phyloP scores from a whole-genome alignment of 1,139 yeast genomes.

The Debaryomyces psychrophilus region DNA sequence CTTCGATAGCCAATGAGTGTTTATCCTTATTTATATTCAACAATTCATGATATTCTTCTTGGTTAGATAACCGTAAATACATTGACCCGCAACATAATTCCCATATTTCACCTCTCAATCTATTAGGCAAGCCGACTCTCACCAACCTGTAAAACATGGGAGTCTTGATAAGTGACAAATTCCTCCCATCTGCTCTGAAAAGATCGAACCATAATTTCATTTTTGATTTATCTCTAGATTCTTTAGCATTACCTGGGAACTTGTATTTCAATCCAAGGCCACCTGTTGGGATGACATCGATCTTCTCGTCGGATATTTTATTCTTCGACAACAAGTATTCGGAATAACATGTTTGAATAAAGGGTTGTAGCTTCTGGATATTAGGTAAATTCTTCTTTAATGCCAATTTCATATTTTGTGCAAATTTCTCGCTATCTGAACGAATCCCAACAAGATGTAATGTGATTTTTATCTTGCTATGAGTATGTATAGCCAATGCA shows the following conservation, averaged over 20 bases:
- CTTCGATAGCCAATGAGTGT: slow-evolving; percentile 85
- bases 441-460: slow-evolving; percentile 79
- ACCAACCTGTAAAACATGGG: slow-evolving; percentile 80
- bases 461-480: slow-evolving; percentile 64
- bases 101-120: slow-evolving; percentile 95
- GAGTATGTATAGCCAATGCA: slow-evolving; percentile 71
- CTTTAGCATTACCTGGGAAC: slow-evolving; percentile 87
- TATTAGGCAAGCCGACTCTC: slow-evolving; percentile 89
- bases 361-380: slow-evolving; percentile 64
- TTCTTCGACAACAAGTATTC: slow-evolving; percentile 77
- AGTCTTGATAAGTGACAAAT: slow-evolving; percentile 72
- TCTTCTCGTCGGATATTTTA: slow-evolving; percentile 46
- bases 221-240: slow-evolving; percentile 78
- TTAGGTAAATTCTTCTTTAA: slow-evolving; percentile 66
- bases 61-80: slow-evolving; percentile 67
- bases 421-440: slow-evolving; percentile 80
- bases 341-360: slow-evolving; percentile 76
- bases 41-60: slow-evolving; percentile 59
- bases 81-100: slow-evolving; percentile 88
- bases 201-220: slow-evolving; percentile 94
- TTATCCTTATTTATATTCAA: slow-evolving; percentile 64
- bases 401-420: slow-evolving; percentile 62
- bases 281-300: slow-evolving; percentile 67
- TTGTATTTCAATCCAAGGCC: slow-evolving; percentile 83
- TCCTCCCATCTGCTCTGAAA: slow-evolving; percentile 81